These are phyloP conservation scores for Geotrichum europaeum DNA, from an alignment of 1,139 yeast genomes.

Conservation along the genomic window DNA sequence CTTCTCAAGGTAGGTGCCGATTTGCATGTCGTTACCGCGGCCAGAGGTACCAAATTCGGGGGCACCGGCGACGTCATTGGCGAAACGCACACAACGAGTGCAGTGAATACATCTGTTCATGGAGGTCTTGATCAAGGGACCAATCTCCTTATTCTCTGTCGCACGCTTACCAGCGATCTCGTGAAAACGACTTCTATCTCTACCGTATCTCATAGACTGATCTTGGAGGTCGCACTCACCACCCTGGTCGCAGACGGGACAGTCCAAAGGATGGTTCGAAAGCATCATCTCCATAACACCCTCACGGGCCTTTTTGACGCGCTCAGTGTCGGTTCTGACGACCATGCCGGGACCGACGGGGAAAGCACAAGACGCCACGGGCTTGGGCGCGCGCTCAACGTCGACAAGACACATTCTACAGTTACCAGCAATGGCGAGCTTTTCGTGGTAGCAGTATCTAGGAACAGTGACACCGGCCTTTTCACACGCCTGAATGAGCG, in stretches of 20 bases:
- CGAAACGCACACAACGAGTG: conserved; percentile 84
- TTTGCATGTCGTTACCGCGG: conserved; percentile 88
- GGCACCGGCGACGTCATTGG: conserved; percentile 90
- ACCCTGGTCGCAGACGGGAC: conserved; percentile 92
- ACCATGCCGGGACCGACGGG: conserved; percentile 89
- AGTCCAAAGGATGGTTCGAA: conserved; percentile 87
- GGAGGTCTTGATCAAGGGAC: conserved; percentile 82
- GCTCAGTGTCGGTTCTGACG: conserved; percentile 71
- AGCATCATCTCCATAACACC: conserved; percentile 85
- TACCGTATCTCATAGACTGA: conserved; percentile 76
- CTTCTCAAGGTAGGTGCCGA: conserved; percentile 82
- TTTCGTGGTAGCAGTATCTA: conserved; percentile 87
- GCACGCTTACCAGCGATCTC: conserved; percentile 86
- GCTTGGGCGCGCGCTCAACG: conserved; percentile 83
- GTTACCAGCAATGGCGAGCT: conserved; percentile 88
- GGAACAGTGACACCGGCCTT: conserved; percentile 86
- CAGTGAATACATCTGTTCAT: conserved; percentile 94
- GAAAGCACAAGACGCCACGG: conserved; percentile 87
- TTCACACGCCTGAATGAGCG: conserved; percentile 87
- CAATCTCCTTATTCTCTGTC: conserved; percentile 83
- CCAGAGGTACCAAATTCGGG: conserved; percentile 87
- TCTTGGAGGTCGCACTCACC: conserved; percentile 93
- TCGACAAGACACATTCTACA: conserved; percentile 94
- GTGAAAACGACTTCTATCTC: conserved; percentile 78
- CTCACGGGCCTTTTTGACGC: conserved; percentile 79